Evolutionary conservation across 257 asterid genomes (phyloP).

Genomic region (Nicotiana paniculata): DNA sequence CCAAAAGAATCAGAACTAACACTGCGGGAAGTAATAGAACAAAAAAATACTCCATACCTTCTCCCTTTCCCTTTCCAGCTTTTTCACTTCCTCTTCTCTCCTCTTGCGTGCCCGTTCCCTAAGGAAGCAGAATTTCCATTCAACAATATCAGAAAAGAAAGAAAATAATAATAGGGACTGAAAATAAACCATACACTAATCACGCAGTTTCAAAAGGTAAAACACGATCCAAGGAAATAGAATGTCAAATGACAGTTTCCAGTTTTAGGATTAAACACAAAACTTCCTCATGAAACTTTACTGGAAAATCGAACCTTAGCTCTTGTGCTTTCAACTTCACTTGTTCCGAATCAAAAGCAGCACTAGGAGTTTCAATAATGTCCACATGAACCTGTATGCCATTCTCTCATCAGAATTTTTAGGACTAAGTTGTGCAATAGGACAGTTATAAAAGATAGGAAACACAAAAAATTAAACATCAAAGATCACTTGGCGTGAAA

Average conservation of each 20-base stretch:
- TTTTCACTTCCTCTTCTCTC: slow-evolving; percentile 46
- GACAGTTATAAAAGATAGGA: neutral
- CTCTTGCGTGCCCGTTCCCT: slow-evolving; percentile 41
- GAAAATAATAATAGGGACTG: neutral
- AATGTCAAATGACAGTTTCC: neutral
- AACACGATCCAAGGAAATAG: neutral
- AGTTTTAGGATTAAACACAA: neutral
- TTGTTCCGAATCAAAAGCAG: slow-evolving; percentile 44
- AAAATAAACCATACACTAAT: neutral
- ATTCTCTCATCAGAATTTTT: slow-evolving; percentile 13
- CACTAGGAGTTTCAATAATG: slow-evolving; percentile 38
- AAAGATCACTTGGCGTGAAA: neutral
- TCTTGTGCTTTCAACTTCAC: slow-evolving; percentile 45
- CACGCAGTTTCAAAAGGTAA: neutral
- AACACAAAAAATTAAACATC: neutral
- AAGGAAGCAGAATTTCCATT: slow-evolving; percentile 5
- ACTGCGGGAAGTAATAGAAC: neutral
- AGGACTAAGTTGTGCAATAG: slow-evolving; percentile 8
- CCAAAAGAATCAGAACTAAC: neutral
- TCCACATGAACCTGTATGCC: slow-evolving; percentile 32
- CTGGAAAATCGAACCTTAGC: slow-evolving; percentile 44
- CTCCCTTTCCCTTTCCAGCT: slow-evolving; percentile 50
- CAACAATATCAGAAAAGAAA: slow-evolving; percentile 11
- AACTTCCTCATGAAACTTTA: neutral
- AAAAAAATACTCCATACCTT: slow-evolving; percentile 35